Conservation (phyloP, 2,329 filamentous ascomycete genomes). For the Colletotrichum siamense region DNA sequence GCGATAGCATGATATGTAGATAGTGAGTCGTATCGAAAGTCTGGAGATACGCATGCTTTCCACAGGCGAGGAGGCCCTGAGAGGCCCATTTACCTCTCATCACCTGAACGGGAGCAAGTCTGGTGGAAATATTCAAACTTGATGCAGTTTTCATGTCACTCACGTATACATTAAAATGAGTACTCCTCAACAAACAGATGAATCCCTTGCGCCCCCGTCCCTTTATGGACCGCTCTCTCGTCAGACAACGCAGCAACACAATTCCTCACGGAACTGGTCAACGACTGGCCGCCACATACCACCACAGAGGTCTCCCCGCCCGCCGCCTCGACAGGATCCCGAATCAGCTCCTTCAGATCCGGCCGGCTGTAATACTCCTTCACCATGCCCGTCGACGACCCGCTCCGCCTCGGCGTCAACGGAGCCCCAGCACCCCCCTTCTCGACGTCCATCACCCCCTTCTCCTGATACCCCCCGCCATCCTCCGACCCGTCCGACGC, state of each 20-base stretch:
- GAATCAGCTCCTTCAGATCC: constrained; percentile 56
- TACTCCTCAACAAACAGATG: constrained; percentile 67
- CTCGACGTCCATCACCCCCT: background rate
- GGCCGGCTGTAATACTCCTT: constrained; percentile 52
- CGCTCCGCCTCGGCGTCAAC: constrained; percentile 22
- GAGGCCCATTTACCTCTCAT: background rate
- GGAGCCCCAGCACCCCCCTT: constrained; percentile 23
- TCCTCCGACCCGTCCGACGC: background rate
- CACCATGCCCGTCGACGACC: constrained; percentile 35
- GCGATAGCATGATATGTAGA: background rate
- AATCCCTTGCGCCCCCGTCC: constrained; percentile 68
- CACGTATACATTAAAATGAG: constrained; percentile 43
- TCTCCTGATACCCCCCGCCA: background rate
- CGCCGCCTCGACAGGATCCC: constrained; percentile 59
- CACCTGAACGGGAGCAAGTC: background rate
- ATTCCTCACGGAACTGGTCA: constrained; percentile 60
- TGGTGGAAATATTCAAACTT: background rate
- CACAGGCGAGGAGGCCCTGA: background rate
- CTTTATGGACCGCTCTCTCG: constrained; percentile 68
- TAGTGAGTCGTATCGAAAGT: too few species aligned
- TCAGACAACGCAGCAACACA: constrained; percentile 62
- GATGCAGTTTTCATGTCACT: background rate
- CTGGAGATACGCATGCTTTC: too few species aligned
- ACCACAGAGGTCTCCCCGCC: constrained; percentile 67
- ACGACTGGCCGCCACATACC: constrained; percentile 62